A percentile compares a stretch with the other conserved stretches of the same genome.
Evolutionary conservation across 495 filamentous ascomycete species (phyloP).

Genomic region (Staphylotrichum tortipilum): DNA sequence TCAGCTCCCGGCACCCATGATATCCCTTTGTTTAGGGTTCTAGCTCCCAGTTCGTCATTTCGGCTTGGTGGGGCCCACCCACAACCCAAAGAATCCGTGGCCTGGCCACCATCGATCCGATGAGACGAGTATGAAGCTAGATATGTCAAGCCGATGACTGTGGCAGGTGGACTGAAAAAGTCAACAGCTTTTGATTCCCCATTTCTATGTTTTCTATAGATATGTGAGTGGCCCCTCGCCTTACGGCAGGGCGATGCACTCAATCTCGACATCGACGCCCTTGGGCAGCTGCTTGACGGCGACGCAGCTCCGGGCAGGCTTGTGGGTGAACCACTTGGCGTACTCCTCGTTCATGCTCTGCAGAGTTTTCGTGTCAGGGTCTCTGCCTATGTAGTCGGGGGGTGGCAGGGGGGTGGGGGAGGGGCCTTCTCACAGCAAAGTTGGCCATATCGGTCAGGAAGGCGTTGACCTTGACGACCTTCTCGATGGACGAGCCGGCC

Average conservation of each 20-base stretch:
- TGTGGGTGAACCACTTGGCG: constrained; percentile 76
- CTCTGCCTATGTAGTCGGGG: neutral
- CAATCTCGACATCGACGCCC: constrained; percentile 86
- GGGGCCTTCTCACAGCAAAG: constrained; percentile 54
- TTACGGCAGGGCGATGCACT: constrained; percentile 71
- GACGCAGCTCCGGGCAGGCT: constrained; percentile 88
- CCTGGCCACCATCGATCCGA: too few relatives aligned
- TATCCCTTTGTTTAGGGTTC: neutral
- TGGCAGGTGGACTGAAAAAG: too few relatives aligned
- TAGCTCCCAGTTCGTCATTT: neutral
- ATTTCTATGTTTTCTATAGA: neutral
- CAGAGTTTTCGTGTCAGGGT: constrained; percentile 1
- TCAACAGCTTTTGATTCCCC: neutral
- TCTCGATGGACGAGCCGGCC: constrained; percentile 65
- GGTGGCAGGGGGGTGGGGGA: too few relatives aligned
- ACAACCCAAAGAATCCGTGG: too few relatives aligned
- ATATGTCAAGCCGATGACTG: too few relatives aligned
- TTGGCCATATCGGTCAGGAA: constrained; percentile 81
- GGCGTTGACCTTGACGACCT: constrained; percentile 74
- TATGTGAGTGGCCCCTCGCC: neutral
- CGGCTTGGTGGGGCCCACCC: neutral
- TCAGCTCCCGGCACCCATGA: too few relatives aligned
- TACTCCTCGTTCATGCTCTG: constrained; percentile 80
- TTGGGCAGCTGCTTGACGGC: constrained; percentile 86
- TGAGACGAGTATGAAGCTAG: too few relatives aligned